These are phyloP conservation scores for Arabidopsis arenosa DNA, from an alignment of 345 rosid species.

Conservation along the genomic window DNA sequence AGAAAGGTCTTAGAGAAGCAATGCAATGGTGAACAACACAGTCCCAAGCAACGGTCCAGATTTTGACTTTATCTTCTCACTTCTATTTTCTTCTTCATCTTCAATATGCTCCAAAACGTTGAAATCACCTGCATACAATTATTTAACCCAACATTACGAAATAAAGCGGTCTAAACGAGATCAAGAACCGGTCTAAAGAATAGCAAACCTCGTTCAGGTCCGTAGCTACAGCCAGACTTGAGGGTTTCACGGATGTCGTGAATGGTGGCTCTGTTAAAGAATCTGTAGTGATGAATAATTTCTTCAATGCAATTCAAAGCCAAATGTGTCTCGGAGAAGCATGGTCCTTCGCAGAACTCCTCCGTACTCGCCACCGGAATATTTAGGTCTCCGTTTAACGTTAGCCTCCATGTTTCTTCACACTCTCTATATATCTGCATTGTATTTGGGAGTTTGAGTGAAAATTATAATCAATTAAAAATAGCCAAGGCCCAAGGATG, in stretches of 20 bases:
- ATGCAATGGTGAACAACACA: constrained; percentile 47
- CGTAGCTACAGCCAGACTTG: constrained; percentile 75
- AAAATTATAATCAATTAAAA: not conserved
- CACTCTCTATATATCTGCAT: constrained; percentile 74
- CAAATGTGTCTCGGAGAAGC: constrained; percentile 73
- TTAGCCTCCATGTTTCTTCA: constrained; percentile 70
- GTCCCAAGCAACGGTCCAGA: constrained; percentile 44
- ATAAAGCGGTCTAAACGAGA: constrained; percentile 13
- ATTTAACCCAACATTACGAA: not conserved
- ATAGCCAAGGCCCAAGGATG: not conserved
- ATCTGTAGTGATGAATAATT: constrained; percentile 60
- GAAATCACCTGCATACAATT: constrained; percentile 61
- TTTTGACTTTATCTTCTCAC: constrained; percentile 41
- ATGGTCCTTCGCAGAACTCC: constrained; percentile 75
- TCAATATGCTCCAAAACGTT: constrained; percentile 67
- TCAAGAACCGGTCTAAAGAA: not conserved
- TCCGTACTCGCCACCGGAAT: constrained; percentile 56
- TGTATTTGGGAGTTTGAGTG: not conserved
- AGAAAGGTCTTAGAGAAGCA: constrained; percentile 37
- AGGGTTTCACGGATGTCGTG: constrained; percentile 62
- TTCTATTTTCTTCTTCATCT: constrained; percentile 49
- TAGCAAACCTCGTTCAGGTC: constrained; percentile 56
- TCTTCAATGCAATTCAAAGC: constrained; percentile 70
- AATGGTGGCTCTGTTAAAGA: constrained; percentile 78
- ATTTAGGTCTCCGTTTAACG: constrained; percentile 59